Conservation (phyloP, 176 grass and related monocot species). For the Bromus sterilis region DNA sequence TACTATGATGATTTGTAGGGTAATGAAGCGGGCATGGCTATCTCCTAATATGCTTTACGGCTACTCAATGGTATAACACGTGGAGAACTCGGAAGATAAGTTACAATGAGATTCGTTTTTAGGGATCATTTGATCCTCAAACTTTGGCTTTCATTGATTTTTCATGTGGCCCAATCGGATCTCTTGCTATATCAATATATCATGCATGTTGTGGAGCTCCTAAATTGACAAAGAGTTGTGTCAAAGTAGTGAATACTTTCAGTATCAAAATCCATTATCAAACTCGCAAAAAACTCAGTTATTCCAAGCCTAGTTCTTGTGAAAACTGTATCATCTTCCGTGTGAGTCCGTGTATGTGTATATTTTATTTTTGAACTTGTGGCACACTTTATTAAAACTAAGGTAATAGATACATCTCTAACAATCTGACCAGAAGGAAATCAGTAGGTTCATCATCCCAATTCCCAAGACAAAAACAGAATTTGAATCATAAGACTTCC, state of each 20-base stretch:
- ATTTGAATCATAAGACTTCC: no score
- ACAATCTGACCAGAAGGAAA: no score
- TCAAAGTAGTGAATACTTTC: not conserved
- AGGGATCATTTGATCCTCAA: constrained; percentile 30
- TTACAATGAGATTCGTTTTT: constrained; percentile 2
- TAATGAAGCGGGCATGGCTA: not conserved
- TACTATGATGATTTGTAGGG: constrained; percentile 14
- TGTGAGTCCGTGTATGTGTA: no score
- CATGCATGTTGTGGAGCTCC: not conserved
- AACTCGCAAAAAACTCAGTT: no score
- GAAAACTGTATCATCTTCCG: no score
- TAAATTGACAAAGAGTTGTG: not conserved
- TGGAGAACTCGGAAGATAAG: not conserved
- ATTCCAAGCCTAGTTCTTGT: no score
- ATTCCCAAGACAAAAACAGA: no score
- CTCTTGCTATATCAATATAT: constrained; percentile 16
- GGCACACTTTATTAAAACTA: no score
- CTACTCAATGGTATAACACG: constrained; percentile 31
- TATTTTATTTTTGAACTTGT: no score
- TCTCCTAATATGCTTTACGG: constrained; percentile 29
- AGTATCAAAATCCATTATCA: not conserved
- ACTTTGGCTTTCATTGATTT: constrained; percentile 39
- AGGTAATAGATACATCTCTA: no score
- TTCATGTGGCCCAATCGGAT: constrained; percentile 8
- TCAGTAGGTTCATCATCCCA: no score